Percentiles rank a stretch among this genome's conserved stretches.
phyloP scores from a whole-genome alignment of 2,329 filamentous ascomycete species.

The Colletotrichum ledebouriae region DNA sequence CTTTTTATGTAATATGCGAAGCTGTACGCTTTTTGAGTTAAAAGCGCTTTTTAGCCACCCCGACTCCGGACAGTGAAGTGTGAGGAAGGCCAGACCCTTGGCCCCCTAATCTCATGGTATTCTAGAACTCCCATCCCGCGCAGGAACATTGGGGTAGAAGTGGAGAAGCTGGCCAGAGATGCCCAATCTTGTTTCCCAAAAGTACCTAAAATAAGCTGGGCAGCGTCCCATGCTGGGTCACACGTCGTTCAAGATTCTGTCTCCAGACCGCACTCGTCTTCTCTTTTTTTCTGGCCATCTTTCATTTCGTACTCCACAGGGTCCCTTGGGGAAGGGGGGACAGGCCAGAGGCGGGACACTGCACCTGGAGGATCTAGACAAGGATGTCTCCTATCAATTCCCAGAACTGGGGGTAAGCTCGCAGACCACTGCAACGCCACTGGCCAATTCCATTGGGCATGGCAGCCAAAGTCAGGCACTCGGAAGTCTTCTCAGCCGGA shows the following conservation, averaged over 20 bases:
- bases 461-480: constrained; percentile 10
- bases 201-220: constrained; percentile 22
- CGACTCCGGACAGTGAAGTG: too few relatives aligned
- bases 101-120: constrained; percentile 18
- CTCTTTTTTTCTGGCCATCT: constrained; percentile 12
- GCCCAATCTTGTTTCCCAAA: constrained; percentile 29
- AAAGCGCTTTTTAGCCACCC: too few relatives aligned
- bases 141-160: constrained; percentile 28
- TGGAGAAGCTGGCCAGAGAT: constrained; percentile 20
- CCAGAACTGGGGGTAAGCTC: constrained; percentile 18
- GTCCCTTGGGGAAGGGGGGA: constrained; percentile 10
- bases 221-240: constrained; percentile 13
- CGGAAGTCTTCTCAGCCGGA: constrained; percentile 21
- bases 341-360: constrained; percentile 5
- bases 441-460: constrained; percentile 25
- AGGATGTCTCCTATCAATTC: constrained; percentile 16
- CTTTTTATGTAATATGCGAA: too few relatives aligned
- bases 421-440: constrained; percentile 12
- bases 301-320: constrained; percentile 9
- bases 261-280: constrained; percentile 7
- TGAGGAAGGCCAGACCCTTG: constrained; percentile 16
- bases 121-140: constrained; percentile 32
- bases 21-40: too few relatives aligned
- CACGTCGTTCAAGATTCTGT: constrained; percentile 25
- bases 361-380: constrained; percentile 15